Evolutionary conservation across 2,329 filamentous ascomycete genomes (phyloP), one percentile per base, ranked within the genome.

Genomic region (Drechslerella dactyloides): DNA sequence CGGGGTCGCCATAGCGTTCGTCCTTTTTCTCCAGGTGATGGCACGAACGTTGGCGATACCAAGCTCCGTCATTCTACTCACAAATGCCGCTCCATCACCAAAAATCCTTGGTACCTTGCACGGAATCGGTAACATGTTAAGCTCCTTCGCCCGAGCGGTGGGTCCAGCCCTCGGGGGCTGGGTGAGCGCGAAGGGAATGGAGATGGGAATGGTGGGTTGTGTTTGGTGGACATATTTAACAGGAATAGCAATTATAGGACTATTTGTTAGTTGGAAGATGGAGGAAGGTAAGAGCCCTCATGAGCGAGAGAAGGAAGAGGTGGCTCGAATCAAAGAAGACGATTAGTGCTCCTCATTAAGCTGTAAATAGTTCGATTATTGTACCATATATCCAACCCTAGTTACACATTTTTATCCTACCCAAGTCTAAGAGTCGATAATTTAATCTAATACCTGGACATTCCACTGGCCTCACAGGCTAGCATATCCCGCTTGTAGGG

Each of bases 1-100:
- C 37, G 92, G 89, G 89, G 75, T 84, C 0, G 84, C 86, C 1
- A 87, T 92, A 19, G 83, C 84, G 0, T 77, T 85, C 1, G 87
- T 90, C 1, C 81, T 91, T 1, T 82, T 86, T 17, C 78, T 91
- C 11, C 90, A 93, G 77, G 89, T 91, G 11, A 82, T 88, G 4
- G 89, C 88, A 0, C 83, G 90, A 24, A 93, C 90, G 0, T 90
- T 93, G 75, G 84, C 84, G 0, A 79, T 86, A 10, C 85, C 85
- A 0, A 84, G 84, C 2, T 85, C 83, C 75, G 85, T 85, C 23
- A 86, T 87, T 62, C 78, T 87, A 4, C 80, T 87, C 40, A 87
- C 87, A 75, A 87, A 87, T 75, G 84, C 84, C 74, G 84, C 83
- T 37, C 85, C 85, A 0, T 83, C 86, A 74, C 85, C 84, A 0